A percentile compares a stretch with the other conserved stretches of the same genome.
phyloP scores from a whole-genome alignment of 768 basidiomycete genomes.

The Collybiopsis luxurians region DNA sequence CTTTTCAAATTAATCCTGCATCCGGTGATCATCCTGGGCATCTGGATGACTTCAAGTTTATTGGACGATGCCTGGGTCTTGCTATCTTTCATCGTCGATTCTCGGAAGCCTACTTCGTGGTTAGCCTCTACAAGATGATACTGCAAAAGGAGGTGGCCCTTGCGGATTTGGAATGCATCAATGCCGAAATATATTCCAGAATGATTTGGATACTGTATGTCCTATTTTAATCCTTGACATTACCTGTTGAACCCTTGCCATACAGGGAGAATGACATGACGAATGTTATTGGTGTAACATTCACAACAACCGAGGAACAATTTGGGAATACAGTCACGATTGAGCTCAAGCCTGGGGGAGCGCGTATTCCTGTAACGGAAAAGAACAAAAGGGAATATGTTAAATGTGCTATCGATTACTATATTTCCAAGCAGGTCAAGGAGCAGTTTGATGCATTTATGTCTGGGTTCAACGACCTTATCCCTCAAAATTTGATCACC shows the following conservation, averaged over 20 bases:
- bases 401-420: slow-evolving; percentile 91
- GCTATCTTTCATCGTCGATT: slow-evolving; percentile 99
- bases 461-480: slow-evolving; percentile 98
- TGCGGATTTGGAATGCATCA: slow-evolving; percentile 93
- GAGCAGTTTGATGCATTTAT: slow-evolving; percentile 99
- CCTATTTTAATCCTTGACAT: not conserved
- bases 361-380: slow-evolving; percentile 83
- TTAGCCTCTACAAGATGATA: slow-evolving; percentile 99
- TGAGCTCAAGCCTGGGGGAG: slow-evolving; percentile 88
- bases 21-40: slow-evolving; percentile 99
- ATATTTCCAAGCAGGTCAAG: slow-evolving; percentile 95
- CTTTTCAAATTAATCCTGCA: slow-evolving; percentile 97
- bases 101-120: slow-evolving; percentile 98
- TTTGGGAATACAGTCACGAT: slow-evolving; percentile 98
- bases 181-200: slow-evolving; percentile 91
- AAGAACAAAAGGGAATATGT: slow-evolving; percentile 99
- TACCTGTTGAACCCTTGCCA: slow-evolving; percentile 12
- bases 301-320: slow-evolving; percentile 94
- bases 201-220: slow-evolving; percentile 98
- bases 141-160: slow-evolving; percentile 95
- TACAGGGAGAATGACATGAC: slow-evolving; percentile 95
- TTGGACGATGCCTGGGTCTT: slow-evolving; percentile 90
- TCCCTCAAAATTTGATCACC: slow-evolving; percentile 95
- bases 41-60: slow-evolving; percentile 99
- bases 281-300: slow-evolving; percentile 96